A percentile compares a stretch with the other conserved stretches of the same genome.
phyloP scores from a whole-genome alignment of 73 alveolate genomes.

The Tetrahymena malaccensis region DNA sequence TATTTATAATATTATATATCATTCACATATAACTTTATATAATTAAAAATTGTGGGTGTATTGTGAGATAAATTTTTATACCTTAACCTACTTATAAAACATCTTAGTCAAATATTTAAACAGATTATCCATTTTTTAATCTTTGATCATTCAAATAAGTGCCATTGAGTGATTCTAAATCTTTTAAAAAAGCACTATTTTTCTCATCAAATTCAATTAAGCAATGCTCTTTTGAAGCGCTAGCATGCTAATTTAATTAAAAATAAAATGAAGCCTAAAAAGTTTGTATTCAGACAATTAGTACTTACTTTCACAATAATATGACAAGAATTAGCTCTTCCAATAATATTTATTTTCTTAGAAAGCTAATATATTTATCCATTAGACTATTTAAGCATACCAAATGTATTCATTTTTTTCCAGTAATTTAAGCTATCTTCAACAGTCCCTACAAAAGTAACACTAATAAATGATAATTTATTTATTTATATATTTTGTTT shows the following conservation, averaged over 20 bases:
- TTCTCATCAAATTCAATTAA: neutral
- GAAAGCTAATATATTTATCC: neutral
- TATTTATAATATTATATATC: neutral
- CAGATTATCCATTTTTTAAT: neutral
- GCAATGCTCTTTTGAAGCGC: neutral
- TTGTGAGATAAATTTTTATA: neutral
- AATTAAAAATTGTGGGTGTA: neutral
- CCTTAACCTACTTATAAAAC: neutral
- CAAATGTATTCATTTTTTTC: neutral
- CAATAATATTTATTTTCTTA: neutral
- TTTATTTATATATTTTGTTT: neutral
- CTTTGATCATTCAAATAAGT: neutral
- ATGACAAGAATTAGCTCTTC: neutral
- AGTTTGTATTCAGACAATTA: neutral
- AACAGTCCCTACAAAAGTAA: neutral
- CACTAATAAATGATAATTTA: neutral
- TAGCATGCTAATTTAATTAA: neutral
- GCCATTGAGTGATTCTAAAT: neutral
- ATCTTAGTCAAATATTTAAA: neutral
- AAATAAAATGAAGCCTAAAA: neutral
- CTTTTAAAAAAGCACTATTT: neutral
- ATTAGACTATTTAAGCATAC: neutral
- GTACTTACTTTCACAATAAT: neutral
- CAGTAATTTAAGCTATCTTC: neutral
- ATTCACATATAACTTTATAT: neutral